Evolutionary conservation across 768 basidiomycete species (phyloP), one percentile per base, ranked within the genome.

Genomic region (Trametes elegans): DNA sequence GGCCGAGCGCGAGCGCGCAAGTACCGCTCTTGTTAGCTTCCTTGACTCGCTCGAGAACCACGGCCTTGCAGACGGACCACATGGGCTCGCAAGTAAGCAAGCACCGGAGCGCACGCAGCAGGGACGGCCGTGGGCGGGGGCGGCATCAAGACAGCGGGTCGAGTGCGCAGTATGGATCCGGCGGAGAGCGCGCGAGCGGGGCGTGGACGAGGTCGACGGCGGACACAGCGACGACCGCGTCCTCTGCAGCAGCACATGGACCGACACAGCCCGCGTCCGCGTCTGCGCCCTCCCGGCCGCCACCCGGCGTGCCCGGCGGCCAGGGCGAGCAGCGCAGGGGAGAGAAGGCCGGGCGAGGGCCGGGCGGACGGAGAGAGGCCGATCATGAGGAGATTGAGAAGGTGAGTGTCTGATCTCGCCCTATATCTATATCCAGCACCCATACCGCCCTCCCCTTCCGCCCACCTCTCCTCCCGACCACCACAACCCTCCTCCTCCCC

Each of bases 71-170:
- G 9, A 43, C 50, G 49, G 21, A 44, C 50, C 40, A 27, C 36
- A 53, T 53, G 51, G 51, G 51, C 24, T 34, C 51, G 18, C 32
- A 44, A 11, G 51, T 53, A 9, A 53, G 51, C 51, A 53, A 53
- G 28, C 35, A 44, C 42, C 19, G 41, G 32, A 9, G 7, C 19
- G 19, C 48, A 18, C 48, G 36, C 38, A 36, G 50, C 23, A 26
- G 4, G 13, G 50, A 52, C 10, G 16, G 34, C n/a, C n/a, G n/a
- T n/a, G n/a, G n/a, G 27, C 34, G 42, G 29, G 38, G 31, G 28
- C 34, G 28, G 23, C 42, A 28, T 38, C 50, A 43, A 16, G 31
- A 18, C 24, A 43, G 50, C 50, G n/a, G 44, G 23, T 29, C 10
- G 21, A 23, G 49, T 21, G 29, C 29, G 28, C 28, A 10, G 28